Evolutionary conservation across 768 basidiomycete species (phyloP).

Genomic region (Clavulina sp.): DNA sequence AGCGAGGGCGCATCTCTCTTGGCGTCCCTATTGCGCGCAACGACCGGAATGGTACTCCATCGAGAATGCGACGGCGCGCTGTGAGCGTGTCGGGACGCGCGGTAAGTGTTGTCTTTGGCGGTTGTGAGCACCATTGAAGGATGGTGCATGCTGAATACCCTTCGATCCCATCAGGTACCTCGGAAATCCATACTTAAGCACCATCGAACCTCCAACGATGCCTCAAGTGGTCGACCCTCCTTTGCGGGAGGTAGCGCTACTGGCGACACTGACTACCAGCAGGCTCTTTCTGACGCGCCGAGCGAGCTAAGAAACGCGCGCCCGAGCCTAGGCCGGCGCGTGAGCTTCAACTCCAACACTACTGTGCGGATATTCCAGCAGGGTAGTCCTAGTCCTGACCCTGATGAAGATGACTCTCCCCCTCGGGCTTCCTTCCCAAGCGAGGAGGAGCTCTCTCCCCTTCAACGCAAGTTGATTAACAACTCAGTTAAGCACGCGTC

Average conservation of each 20-base stretch:
- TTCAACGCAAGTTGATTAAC: not conserved
- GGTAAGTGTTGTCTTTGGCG: not conserved
- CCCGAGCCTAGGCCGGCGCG: not conserved
- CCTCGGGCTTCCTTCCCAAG: not conserved
- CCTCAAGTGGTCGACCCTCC: not conserved
- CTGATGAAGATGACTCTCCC: not conserved
- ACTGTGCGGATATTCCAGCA: not conserved
- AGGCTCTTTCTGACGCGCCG: not conserved
- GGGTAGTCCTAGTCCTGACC: not conserved
- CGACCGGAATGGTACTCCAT: not conserved
- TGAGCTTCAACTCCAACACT: not conserved
- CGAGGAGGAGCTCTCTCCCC: not conserved
- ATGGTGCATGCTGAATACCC: not conserved
- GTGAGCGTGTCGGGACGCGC: not conserved
- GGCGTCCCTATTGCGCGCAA: not conserved
- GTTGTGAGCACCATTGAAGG: not conserved
- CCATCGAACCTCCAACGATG: not conserved
- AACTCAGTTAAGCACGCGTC: not conserved
- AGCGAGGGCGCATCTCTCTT: not conserved
- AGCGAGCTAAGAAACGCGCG: not conserved
- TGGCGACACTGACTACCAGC: not conserved
- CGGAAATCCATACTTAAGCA: constrained; percentile 1
- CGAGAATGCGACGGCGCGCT: not conserved
- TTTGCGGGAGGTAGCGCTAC: not conserved
- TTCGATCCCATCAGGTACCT: not conserved